These are phyloP conservation scores for Dendrocalamus latiflorus DNA, from an alignment of 202 grass and related monocot genomes.

Conservation along the genomic window DNA sequence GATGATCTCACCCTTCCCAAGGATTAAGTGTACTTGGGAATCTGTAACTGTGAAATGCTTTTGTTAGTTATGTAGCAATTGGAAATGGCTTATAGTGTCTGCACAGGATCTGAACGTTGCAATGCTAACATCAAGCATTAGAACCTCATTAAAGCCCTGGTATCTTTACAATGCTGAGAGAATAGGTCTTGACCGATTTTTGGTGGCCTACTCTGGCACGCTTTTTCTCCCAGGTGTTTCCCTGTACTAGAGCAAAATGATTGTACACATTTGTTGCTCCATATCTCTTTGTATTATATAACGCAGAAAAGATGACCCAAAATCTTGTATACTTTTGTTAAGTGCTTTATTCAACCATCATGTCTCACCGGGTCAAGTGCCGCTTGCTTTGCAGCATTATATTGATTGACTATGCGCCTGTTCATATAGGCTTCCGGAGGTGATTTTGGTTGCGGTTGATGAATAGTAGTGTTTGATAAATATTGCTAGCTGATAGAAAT, in stretches of 20 bases:
- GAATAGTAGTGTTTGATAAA: too few species aligned
- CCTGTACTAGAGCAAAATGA: slow-evolving; percentile 11
- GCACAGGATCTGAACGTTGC: slow-evolving; percentile 4
- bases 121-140: slow-evolving; percentile 18
- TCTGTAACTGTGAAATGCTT: slow-evolving; percentile 14
- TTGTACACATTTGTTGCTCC: background rate
- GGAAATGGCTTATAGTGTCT: background rate
- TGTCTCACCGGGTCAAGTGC: background rate
- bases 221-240: background rate
- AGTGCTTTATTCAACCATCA: background rate
- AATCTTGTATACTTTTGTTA: slow-evolving; percentile 4
- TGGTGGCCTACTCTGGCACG: background rate
- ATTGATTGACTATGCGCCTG: background rate
- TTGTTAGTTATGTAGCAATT: background rate
- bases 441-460: too few species aligned
- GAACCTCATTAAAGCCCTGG: background rate
- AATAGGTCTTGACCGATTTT: background rate
- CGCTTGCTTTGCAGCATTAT: background rate
- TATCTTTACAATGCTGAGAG: too few species aligned
- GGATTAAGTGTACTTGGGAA: slow-evolving; percentile 6
- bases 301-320: background rate
- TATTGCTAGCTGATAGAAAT: too few species aligned
- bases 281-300: background rate
- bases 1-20: slow-evolving; percentile 33
- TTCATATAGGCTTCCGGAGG: too few species aligned